phyloP scores from a whole-genome alignment of 176 grass and related monocot species.

The Triticum timopheevii region DNA sequence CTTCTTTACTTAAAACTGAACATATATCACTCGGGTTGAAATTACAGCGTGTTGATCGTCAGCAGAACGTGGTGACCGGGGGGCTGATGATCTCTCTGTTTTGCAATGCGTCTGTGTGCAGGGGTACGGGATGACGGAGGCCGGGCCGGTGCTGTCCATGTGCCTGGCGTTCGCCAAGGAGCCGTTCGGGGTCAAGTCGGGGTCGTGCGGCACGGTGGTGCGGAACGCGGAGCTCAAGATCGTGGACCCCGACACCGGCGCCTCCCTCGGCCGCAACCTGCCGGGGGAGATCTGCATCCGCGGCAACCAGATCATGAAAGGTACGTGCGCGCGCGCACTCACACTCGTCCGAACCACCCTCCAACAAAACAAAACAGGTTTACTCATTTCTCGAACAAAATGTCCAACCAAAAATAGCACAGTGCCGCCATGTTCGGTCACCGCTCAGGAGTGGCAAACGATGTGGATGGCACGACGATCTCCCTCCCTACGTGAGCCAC shows the following conservation, averaged over 20 bases:
- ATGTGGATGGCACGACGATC: background rate
- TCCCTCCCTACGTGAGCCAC: no score
- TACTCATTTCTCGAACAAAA: background rate
- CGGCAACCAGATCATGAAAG: conserved; percentile 97
- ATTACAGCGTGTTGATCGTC: background rate
- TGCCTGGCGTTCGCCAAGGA: conserved; percentile 92
- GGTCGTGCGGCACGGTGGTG: conserved; percentile 89
- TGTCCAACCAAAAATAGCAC: no score
- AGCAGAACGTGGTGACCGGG: no score
- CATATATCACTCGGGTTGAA: background rate
- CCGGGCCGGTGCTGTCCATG: conserved; percentile 89
- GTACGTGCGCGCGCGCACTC: conserved; percentile 9
- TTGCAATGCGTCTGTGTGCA: conserved; percentile 7
- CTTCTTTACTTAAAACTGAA: background rate
- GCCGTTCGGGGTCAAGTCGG: conserved; percentile 75
- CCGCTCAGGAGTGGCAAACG: no score
- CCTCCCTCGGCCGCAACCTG: conserved; percentile 54
- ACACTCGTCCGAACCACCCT: no score
- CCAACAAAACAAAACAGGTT: no score
- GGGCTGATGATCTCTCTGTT: background rate
- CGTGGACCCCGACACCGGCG: conserved; percentile 69
- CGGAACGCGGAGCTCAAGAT: conserved; percentile 83
- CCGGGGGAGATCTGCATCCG: conserved; percentile 90
- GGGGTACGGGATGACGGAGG: conserved; percentile 97
- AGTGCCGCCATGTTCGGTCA: no score